Conservation (phyloP, 768 basidiomycete genomes). For the Lanmaoa rubissima region DNA sequence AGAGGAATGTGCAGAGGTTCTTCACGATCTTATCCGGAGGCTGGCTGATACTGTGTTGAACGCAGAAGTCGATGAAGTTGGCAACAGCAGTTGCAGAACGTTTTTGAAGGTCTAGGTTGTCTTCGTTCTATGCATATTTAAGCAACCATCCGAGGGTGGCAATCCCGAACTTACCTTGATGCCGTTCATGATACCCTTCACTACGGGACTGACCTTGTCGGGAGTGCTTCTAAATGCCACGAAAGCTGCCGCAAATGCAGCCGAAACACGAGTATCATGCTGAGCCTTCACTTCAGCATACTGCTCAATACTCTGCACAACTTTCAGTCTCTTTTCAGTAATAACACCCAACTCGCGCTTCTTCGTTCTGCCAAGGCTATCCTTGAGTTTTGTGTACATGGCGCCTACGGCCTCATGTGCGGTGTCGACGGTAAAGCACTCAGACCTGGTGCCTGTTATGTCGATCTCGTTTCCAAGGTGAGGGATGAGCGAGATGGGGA, state of each 20-base stretch:
- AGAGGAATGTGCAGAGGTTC: slow-evolving; percentile 95
- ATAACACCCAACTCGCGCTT: slow-evolving; percentile 74
- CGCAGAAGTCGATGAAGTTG: slow-evolving; percentile 84
- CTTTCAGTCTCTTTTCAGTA: slow-evolving; percentile 68
- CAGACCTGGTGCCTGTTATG: slow-evolving; percentile 59
- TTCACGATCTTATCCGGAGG: slow-evolving; percentile 96
- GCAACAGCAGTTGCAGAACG: slow-evolving; percentile 88
- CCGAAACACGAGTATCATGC: slow-evolving; percentile 83
- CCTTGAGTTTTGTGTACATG: slow-evolving; percentile 74
- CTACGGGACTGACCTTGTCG: slow-evolving; percentile 92
- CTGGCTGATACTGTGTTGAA: slow-evolving; percentile 66
- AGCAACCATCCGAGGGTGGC: neutral
- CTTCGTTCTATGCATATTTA: slow-evolving; percentile 64
- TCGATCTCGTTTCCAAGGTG: slow-evolving; percentile 75
- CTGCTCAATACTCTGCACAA: slow-evolving; percentile 70
- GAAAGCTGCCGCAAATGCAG: slow-evolving; percentile 88
- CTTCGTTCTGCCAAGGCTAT: slow-evolving; percentile 70
- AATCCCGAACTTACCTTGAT: slow-evolving; percentile 70
- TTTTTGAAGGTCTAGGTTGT: slow-evolving; percentile 82
- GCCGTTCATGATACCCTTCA: slow-evolving; percentile 96
- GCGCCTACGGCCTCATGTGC: slow-evolving; percentile 68
- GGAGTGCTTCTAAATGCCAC: slow-evolving; percentile 85
- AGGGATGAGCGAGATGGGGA: slow-evolving; percentile 78
- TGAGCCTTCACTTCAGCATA: slow-evolving; percentile 81
- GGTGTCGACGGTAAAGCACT: slow-evolving; percentile 76